A percentile compares a stretch with the other conserved stretches of the same genome.
These are phyloP conservation scores for Podospora fimiseda DNA, from an alignment of 495 filamentous ascomycete species.

Conservation along the genomic window DNA sequence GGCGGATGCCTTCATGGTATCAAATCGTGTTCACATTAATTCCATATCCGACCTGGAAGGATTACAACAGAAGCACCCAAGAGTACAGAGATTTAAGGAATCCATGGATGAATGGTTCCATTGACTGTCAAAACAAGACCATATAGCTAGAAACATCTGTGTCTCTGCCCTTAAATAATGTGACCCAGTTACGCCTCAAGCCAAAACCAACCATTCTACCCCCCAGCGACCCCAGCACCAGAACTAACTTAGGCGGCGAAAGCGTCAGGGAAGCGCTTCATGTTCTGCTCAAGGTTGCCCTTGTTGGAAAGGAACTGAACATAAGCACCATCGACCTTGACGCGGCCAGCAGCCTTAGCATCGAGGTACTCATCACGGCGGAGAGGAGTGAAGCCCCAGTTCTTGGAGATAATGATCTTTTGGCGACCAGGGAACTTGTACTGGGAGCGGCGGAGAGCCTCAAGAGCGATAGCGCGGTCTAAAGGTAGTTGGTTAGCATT, in stretches of 20 bases:
- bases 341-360: slow-evolving; percentile 80
- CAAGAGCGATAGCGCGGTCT: slow-evolving; percentile 88
- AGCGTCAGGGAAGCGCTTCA: slow-evolving; percentile 86
- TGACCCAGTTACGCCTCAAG: slow-evolving; percentile 29
- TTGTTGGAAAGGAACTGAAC: slow-evolving; percentile 95
- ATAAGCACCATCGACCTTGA: slow-evolving; percentile 96
- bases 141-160: slow-evolving; percentile 27
- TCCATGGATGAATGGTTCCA: slow-evolving; percentile 23
- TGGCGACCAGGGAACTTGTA: slow-evolving; percentile 99
- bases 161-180: slow-evolving; percentile 29
- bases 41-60: neutral
- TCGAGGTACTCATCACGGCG: slow-evolving; percentile 93
- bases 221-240: slow-evolving; percentile 22
- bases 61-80: neutral
- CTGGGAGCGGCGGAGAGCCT: slow-evolving; percentile 96
- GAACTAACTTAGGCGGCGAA: slow-evolving; percentile 51
- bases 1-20: neutral
- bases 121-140: slow-evolving; percentile 26
- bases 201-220: slow-evolving; percentile 32
- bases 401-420: slow-evolving; percentile 99
- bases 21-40: neutral
- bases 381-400: slow-evolving; percentile 99
- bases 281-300: slow-evolving; percentile 77
- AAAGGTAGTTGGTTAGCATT: slow-evolving; percentile 23
- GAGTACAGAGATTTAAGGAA: neutral